A percentile compares a stretch with the other conserved stretches of the same genome.
Conservation (phyloP, 371 early-diverging fungal species). For the Mortierella sp. region DNA sequence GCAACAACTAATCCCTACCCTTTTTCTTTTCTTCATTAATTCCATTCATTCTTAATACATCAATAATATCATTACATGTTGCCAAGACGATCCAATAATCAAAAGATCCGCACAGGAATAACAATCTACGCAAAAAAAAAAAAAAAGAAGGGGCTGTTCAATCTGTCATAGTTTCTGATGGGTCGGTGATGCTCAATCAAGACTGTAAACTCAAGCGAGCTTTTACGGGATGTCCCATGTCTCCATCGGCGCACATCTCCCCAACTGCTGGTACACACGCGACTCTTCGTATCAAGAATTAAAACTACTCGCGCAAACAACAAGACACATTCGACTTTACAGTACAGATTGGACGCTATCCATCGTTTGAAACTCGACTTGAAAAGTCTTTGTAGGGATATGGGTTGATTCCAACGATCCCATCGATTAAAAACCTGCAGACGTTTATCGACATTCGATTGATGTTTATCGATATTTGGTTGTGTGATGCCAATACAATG, state of each 20-base stretch:
- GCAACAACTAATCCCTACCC: no score
- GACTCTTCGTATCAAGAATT: constrained; percentile 57
- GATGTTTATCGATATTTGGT: constrained; percentile 52
- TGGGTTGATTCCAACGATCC: constrained; percentile 60
- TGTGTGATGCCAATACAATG: constrained; percentile 70
- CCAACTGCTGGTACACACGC: constrained; percentile 58
- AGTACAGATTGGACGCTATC: constrained; percentile 61
- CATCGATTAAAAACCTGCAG: constrained; percentile 67
- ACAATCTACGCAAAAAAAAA: no score
- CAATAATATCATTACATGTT: no score
- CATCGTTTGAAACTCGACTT: constrained; percentile 55
- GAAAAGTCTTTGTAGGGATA: constrained; percentile 58
- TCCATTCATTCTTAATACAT: no score
- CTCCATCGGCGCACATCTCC: constrained; percentile 58
- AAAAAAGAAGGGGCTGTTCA: no score
- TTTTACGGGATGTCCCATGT: constrained; percentile 65
- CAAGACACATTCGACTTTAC: constrained; percentile 63
- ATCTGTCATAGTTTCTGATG: constrained; percentile 28
- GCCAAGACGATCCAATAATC: no score
- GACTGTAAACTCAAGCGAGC: constrained; percentile 48
- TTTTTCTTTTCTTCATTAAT: no score
- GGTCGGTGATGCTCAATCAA: constrained; percentile 29
- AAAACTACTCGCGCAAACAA: constrained; percentile 57
- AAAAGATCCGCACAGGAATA: no score
- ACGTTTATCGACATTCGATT: background rate